Conservation (phyloP, 2,329 filamentous ascomycete genomes). For the Purpureocillium lavendulum region DNA sequence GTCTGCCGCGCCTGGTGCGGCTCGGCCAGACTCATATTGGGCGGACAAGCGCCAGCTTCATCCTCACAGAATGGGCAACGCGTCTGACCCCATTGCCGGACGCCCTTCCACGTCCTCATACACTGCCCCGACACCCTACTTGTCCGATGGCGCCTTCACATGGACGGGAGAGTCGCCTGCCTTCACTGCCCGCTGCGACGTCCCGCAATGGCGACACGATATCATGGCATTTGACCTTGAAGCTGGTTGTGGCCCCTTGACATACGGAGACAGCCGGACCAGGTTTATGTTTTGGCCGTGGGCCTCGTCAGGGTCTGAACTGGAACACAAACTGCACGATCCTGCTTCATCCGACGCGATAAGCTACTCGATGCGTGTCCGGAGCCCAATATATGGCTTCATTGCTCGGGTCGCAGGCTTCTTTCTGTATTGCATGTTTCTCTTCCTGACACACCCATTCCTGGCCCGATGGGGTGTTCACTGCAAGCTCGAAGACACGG, state of each 20-base stretch:
- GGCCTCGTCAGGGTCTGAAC: slow-evolving; percentile 9
- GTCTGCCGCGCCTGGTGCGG: no score
- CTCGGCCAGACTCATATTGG: no score
- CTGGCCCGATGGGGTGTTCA: slow-evolving; percentile 4
- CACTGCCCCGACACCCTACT: no score
- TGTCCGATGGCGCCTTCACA: no score
- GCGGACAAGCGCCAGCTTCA: no score
- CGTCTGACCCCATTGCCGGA: no score
- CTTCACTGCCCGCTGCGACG: no score
- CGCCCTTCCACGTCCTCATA: no score
- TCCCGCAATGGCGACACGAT: neutral
- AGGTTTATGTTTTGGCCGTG: neutral
- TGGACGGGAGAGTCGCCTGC: no score
- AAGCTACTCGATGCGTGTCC: slow-evolving; percentile 7
- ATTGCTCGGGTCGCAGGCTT: slow-evolving; percentile 4
- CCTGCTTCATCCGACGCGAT: slow-evolving; percentile 9
- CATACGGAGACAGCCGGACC: neutral
- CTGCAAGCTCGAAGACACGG: no score
- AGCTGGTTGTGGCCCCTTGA: slow-evolving; percentile 1
- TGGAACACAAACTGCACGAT: slow-evolving; percentile 13
- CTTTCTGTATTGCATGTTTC: slow-evolving; percentile 7
- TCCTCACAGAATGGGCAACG: no score
- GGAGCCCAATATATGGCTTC: neutral
- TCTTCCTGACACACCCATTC: slow-evolving; percentile 4
- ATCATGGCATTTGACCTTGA: neutral